Evolutionary conservation across 768 basidiomycete species (phyloP).

Genomic region (Tubosaeta sp.): DNA sequence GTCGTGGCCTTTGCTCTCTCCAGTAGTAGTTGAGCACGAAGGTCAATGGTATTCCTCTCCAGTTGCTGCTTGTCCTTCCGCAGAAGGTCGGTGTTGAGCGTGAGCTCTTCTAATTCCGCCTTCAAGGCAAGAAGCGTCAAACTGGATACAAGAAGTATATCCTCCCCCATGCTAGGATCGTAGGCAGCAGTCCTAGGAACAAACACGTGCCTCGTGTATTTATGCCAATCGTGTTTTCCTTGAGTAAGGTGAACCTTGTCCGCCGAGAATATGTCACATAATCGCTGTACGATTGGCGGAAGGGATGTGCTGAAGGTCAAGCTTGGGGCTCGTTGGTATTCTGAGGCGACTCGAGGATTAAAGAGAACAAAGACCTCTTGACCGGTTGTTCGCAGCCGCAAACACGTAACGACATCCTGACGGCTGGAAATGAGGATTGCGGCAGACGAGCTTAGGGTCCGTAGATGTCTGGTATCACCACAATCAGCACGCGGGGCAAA

Average conservation of each 20-base stretch:
- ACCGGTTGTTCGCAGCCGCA: slow-evolving; percentile 29
- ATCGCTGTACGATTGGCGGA: slow-evolving; percentile 35
- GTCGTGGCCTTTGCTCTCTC: slow-evolving; percentile 8
- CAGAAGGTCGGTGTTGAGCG: slow-evolving; percentile 24
- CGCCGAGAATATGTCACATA: slow-evolving; percentile 41
- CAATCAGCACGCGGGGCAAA: not conserved
- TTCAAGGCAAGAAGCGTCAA: slow-evolving; percentile 41
- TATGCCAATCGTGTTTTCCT: slow-evolving; percentile 44
- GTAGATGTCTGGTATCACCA: slow-evolving; percentile 21
- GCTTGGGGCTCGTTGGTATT: slow-evolving; percentile 47
- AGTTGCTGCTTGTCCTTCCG: slow-evolving; percentile 20
- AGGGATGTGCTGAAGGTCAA: slow-evolving; percentile 48
- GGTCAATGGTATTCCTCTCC: slow-evolving; percentile 22
- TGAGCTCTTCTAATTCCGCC: slow-evolving; percentile 38
- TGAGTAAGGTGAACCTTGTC: slow-evolving; percentile 37
- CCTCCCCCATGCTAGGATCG: slow-evolving; percentile 21
- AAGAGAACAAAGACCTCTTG: slow-evolving; percentile 51
- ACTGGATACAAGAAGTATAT: slow-evolving; percentile 45
- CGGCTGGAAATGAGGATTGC: slow-evolving; percentile 52
- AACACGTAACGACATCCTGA: slow-evolving; percentile 53
- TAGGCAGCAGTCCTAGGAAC: slow-evolving; percentile 29
- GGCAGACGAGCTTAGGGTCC: slow-evolving; percentile 16
- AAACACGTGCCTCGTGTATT: slow-evolving; percentile 54
- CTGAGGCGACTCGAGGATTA: slow-evolving; percentile 53
- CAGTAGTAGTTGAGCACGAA: slow-evolving; percentile 6